phyloP scores from a whole-genome alignment of 2,329 filamentous ascomycete species.

The Neofusicoccum kwambonambiense region DNA sequence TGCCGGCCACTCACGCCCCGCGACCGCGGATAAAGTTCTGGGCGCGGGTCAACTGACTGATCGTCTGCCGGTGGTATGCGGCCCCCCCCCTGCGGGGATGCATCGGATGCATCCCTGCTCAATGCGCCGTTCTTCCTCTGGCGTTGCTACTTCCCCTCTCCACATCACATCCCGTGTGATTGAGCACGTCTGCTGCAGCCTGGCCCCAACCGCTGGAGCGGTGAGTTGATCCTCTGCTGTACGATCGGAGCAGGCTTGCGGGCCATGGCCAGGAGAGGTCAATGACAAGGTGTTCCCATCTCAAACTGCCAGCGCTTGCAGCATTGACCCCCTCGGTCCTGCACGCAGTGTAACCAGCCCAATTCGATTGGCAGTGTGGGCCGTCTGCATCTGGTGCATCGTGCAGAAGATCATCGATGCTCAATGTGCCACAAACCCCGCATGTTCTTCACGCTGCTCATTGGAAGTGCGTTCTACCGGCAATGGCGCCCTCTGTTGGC shows the following conservation, averaged over 20 bases:
- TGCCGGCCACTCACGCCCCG: background rate
- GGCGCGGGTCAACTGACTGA: constrained; percentile 4
- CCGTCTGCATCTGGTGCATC: background rate
- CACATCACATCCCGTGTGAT: background rate
- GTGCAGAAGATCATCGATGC: background rate
- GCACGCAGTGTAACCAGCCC: background rate
- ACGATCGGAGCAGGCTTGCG: background rate
- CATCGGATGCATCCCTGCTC: background rate
- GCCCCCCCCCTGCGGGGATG: background rate
- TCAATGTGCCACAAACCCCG: background rate
- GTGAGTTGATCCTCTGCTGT: background rate
- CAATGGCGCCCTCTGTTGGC: background rate
- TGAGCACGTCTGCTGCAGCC: background rate
- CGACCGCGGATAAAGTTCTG: background rate
- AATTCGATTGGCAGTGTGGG: background rate
- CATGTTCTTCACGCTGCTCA: background rate
- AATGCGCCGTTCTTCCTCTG: background rate
- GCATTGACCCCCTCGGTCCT: background rate
- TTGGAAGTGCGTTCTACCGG: too few species aligned
- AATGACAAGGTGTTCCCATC: background rate
- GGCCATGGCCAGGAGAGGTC: background rate
- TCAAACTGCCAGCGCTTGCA: background rate
- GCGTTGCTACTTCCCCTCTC: background rate
- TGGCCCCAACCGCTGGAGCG: background rate
- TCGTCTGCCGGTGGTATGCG: background rate